Percentiles rank a stretch among this genome's conserved stretches.
Conservation (phyloP, 306 rosid genomes). For the Leucaena leucocephala region DNA sequence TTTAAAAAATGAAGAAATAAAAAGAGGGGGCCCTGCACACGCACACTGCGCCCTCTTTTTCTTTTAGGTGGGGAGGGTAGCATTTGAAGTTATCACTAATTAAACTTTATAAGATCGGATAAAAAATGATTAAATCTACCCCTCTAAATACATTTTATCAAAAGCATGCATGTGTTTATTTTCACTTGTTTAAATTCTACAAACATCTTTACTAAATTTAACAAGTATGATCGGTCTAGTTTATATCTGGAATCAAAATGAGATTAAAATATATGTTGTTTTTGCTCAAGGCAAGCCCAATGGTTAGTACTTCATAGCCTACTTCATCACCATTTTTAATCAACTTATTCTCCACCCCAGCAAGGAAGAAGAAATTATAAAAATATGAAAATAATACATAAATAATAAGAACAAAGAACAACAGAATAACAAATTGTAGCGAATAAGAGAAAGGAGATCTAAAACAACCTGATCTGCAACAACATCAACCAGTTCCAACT, state of each 20-base stretch:
- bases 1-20: neutral
- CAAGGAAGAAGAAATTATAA: neutral
- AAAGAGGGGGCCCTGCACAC: neutral
- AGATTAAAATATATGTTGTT: neutral
- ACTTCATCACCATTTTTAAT: slow-evolving; percentile 3
- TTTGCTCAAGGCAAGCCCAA: slow-evolving; percentile 18
- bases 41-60: neutral
- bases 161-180: slow-evolving; percentile 7
- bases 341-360: slow-evolving; percentile 18
- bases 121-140: slow-evolving; percentile 14
- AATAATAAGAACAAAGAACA: neutral
- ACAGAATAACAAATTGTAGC: slow-evolving; percentile 11
- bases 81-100: neutral
- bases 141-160: slow-evolving; percentile 5
- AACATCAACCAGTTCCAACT: slow-evolving; percentile 86
- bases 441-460: slow-evolving; percentile 26
- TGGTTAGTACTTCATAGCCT: neutral
- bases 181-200: neutral
- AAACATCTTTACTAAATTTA: slow-evolving; percentile 8
- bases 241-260: neutral
- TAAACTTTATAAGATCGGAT: neutral
- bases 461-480: slow-evolving; percentile 89
- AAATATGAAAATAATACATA: neutral
- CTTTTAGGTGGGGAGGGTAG: neutral
- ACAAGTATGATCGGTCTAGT: neutral